phyloP scores from a whole-genome alignment of 768 basidiomycete genomes.

The Boletus sp. region DNA sequence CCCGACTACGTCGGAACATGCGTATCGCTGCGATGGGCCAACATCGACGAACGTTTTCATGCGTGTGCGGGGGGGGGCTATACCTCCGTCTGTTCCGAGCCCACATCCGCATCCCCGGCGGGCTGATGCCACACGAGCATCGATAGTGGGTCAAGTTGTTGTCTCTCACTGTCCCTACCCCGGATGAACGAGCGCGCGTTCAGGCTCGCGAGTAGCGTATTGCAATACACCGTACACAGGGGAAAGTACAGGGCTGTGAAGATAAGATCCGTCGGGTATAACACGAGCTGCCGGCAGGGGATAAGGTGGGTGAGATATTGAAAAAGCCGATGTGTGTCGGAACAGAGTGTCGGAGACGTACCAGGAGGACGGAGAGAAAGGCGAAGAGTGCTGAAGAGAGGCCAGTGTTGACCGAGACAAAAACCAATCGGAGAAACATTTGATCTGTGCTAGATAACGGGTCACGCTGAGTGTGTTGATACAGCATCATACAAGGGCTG shows the following conservation, averaged over 20 bases:
- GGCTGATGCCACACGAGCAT: constrained; percentile 9
- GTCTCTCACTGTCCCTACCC: background rate
- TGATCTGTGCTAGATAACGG: constrained; percentile 20
- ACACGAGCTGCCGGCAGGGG: constrained; percentile 11
- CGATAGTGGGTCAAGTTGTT: background rate
- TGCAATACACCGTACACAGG: constrained; percentile 33
- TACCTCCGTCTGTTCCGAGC: background rate
- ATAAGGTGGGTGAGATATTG: background rate
- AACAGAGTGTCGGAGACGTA: constrained; percentile 6
- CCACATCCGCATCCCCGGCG: background rate
- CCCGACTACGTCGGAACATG: background rate
- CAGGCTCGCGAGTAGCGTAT: constrained; percentile 33
- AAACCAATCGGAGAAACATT: constrained; percentile 23
- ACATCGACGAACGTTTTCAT: background rate
- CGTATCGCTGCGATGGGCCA: background rate
- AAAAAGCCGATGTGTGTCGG: background rate
- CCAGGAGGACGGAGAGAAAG: constrained; percentile 19
- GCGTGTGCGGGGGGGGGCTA: background rate
- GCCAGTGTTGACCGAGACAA: constrained; percentile 25
- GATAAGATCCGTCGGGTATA: constrained; percentile 23
- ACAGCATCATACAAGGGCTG: background rate
- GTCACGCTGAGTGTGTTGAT: background rate
- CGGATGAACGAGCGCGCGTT: constrained; percentile 24
- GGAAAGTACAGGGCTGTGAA: constrained; percentile 28
- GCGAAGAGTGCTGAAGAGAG: constrained; percentile 23